Conservation (phyloP, 805 yeast genomes). For the Yamadazyma scolyti region DNA sequence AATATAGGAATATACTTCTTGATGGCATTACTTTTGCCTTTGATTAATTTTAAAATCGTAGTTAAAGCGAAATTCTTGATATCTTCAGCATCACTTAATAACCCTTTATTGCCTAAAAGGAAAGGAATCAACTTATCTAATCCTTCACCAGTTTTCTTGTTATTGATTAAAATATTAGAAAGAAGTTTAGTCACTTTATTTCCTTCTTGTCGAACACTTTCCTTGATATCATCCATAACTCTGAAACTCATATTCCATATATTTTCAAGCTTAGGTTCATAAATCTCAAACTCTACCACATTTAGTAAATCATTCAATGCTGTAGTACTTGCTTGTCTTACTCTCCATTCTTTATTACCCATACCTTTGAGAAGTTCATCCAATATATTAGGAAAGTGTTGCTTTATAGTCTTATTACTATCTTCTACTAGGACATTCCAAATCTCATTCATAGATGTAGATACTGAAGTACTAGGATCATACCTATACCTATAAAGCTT, state of each 20-base stretch:
- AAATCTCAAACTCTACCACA: constrained; percentile 50
- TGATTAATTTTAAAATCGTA: constrained; percentile 68
- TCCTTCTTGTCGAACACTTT: constrained; percentile 85
- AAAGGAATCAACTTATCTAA: constrained; percentile 69
- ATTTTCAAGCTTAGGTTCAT: constrained; percentile 51
- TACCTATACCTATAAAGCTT: constrained; percentile 78
- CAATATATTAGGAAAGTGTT: constrained; percentile 56
- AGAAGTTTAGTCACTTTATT: constrained; percentile 61
- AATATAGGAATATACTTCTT: constrained; percentile 67
- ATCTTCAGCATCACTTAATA: constrained; percentile 83
- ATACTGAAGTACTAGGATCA: constrained; percentile 77
- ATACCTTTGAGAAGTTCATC: constrained; percentile 62
- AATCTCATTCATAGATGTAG: constrained; percentile 81
- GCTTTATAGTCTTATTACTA: constrained; percentile 49
- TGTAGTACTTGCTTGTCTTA: constrained; percentile 78
- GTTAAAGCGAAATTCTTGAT: constrained; percentile 71
- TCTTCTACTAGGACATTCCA: constrained; percentile 74
- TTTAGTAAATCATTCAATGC: constrained; percentile 71
- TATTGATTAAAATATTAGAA: constrained; percentile 56
- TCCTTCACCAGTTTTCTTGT: constrained; percentile 24
- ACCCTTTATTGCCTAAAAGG: constrained; percentile 72
- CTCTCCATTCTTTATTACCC: constrained; percentile 89
- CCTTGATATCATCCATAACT: constrained; percentile 90
- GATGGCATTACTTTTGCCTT: constrained; percentile 56
- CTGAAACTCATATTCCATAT: constrained; percentile 90